phyloP scores from a whole-genome alignment of 2,329 filamentous ascomycete species.

The Pseudonectria foliicola region DNA sequence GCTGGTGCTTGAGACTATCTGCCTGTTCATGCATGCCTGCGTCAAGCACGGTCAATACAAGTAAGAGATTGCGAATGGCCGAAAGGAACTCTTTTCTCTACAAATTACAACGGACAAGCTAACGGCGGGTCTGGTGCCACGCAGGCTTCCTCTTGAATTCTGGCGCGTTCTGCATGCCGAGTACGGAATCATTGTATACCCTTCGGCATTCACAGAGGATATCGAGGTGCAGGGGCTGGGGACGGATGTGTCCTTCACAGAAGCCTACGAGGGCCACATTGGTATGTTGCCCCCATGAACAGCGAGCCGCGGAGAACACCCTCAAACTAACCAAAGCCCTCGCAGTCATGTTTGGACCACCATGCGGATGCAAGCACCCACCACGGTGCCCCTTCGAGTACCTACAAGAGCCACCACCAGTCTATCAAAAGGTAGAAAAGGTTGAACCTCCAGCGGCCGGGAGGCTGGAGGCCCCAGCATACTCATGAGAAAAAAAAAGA shows the following conservation, averaged over 20 bases:
- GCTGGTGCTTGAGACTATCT: constrained; percentile 32
- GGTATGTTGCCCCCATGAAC: constrained; percentile 17
- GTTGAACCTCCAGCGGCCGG: neutral
- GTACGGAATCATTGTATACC: constrained; percentile 35
- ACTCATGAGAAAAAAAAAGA: neutral
- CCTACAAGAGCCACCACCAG: constrained; percentile 30
- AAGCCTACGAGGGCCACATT: constrained; percentile 31
- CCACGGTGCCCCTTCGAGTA: constrained; percentile 32
- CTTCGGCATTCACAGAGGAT: constrained; percentile 31
- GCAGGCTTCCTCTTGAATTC: constrained; percentile 30
- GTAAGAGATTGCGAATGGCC: constrained; percentile 13
- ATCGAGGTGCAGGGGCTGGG: constrained; percentile 26
- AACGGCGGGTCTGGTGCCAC: neutral
- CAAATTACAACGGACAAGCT: no score
- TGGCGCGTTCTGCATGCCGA: constrained; percentile 32
- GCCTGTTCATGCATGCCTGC: constrained; percentile 33
- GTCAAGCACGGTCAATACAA: constrained; percentile 31
- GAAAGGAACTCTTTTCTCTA: no score
- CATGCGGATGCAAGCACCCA: constrained; percentile 20
- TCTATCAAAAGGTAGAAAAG: constrained; percentile 18
- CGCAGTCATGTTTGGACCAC: constrained; percentile 30
- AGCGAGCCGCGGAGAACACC: neutral
- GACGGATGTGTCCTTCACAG: constrained; percentile 29
- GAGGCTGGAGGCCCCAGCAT: neutral
- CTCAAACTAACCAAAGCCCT: neutral